Base-by-base conservation (phyloP, 805 yeast genomes). In the Millerago galiae region DNA sequence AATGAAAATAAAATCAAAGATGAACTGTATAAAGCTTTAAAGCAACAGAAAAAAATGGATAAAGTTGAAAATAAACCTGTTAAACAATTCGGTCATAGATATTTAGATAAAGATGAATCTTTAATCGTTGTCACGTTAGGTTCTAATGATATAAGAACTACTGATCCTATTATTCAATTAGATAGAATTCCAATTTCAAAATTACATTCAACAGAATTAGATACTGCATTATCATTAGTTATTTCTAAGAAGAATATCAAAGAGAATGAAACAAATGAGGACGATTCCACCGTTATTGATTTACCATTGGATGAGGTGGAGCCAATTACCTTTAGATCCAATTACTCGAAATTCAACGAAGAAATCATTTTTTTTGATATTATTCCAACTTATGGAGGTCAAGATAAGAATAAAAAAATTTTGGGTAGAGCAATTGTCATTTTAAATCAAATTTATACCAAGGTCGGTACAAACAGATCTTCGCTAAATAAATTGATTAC, bases 401-500 rank as follows among this genome's bases (percentile, higher is more conserved):
- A 66, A 14, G 59, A 55, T 34, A 55, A 52, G 36, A 72, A 71
- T 47, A 38, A 36, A 15, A 44, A 38, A 26, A 70, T 81, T 21
- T 66, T 90, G 29, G 98, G 96, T 13, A 72, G 97, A 39, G 97
- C 88, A 1, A 89, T 87, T 31, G 95, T 90, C 0, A 59, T 82
- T 46, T 67, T 88, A 53, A 70, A 75, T 39, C 72, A 74, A 40
- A 75, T 78, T 0, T 74, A 75, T 53, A 77, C 90, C 1, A 66
- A 73, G 13, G 87, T 87, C 32, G 91, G 96, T 7, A 66, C 70
- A 1, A 68, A 83, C 48, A 72, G 80, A 57, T 67, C 86, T 21
- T 77, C 91, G 0, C 67, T 90, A 46, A 74, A 83, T 49, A 79
- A 76, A 51, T 69, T 73, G 5, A 67, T 81, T 30, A 80, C 87